These are phyloP conservation scores for Fusarium zealandicum DNA, from an alignment of 2,329 filamentous ascomycete species.

Conservation along the genomic window DNA sequence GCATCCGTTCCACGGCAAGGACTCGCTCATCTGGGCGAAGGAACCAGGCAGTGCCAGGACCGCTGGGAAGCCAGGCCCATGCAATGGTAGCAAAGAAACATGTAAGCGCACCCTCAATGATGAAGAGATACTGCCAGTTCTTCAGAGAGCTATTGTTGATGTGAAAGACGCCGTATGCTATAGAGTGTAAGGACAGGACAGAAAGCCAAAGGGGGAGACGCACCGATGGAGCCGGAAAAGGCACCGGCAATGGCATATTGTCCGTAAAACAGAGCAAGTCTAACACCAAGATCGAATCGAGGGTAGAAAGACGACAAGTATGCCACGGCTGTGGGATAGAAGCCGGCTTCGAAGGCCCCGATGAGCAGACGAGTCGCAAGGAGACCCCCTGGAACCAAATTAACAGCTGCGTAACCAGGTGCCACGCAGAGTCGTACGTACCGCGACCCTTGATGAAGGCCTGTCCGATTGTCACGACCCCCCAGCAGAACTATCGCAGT, in stretches of 20 bases:
- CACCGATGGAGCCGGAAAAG: conserved; percentile 41
- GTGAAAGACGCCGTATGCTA: conserved; percentile 42
- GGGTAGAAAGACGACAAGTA: conserved; percentile 41
- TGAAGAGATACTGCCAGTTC: conserved; percentile 73
- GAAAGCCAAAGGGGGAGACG: neutral
- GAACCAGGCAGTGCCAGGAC: conserved; percentile 40
- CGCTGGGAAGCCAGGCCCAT: conserved; percentile 38
- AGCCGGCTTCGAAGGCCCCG: conserved; percentile 41
- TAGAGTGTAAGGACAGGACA: conserved; percentile 1
- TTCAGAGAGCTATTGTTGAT: conserved; percentile 47
- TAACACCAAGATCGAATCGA: conserved; percentile 36
- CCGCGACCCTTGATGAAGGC: conserved; percentile 39
- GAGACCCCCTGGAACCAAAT: conserved; percentile 30
- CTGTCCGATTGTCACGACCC: conserved; percentile 37
- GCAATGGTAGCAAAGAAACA: conserved; percentile 40
- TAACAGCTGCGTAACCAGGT: conserved; percentile 2
- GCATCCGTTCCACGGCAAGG: conserved; percentile 35
- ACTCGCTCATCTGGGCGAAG: conserved; percentile 31
- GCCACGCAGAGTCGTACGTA: conserved; percentile 11
- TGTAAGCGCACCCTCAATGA: conserved; percentile 66
- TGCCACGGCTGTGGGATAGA: conserved; percentile 41
- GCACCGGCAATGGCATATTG: conserved; percentile 41
- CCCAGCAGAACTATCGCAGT: conserved; percentile 36
- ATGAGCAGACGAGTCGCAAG: conserved; percentile 40
- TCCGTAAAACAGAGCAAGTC: conserved; percentile 41